phyloP scores from a whole-genome alignment of 768 basidiomycete genomes.

The Tubosaeta sp. region DNA sequence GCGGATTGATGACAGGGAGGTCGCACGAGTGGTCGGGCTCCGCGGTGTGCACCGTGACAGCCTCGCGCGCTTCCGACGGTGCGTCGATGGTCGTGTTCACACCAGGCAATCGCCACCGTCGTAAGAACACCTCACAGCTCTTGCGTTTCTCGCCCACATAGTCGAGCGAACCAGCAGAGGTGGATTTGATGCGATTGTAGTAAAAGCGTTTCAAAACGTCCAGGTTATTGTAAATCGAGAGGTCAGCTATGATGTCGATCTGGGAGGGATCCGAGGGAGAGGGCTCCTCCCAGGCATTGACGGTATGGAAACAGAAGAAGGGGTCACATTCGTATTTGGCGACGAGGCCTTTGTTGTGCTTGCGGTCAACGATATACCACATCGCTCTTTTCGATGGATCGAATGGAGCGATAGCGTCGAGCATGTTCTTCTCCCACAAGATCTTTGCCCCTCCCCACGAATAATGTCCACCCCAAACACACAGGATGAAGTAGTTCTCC shows the following conservation, averaged over 20 bases:
- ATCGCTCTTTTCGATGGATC: slow-evolving; percentile 24
- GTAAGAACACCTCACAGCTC: slow-evolving; percentile 20
- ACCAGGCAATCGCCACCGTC: slow-evolving; percentile 30
- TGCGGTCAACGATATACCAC: slow-evolving; percentile 39
- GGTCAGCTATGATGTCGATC: slow-evolving; percentile 33
- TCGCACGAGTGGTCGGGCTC: slow-evolving; percentile 30
- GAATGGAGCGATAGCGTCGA: slow-evolving; percentile 32
- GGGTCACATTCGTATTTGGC: slow-evolving; percentile 34
- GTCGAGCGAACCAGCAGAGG: slow-evolving; percentile 23
- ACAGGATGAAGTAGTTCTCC: slow-evolving; percentile 34
- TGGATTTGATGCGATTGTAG: slow-evolving; percentile 26
- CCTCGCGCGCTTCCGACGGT: slow-evolving; percentile 14
- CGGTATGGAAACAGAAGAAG: slow-evolving; percentile 38
- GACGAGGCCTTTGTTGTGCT: slow-evolving; percentile 32
- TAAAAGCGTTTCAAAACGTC: slow-evolving; percentile 31
- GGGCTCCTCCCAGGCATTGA: slow-evolving; percentile 37
- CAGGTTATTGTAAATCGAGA: slow-evolving; percentile 32
- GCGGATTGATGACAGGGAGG: slow-evolving; percentile 34
- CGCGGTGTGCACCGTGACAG: slow-evolving; percentile 18
- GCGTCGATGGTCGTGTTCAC: slow-evolving; percentile 17
- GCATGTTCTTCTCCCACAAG: slow-evolving; percentile 29
- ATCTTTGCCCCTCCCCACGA: slow-evolving; percentile 28
- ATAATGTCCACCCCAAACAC: slow-evolving; percentile 32
- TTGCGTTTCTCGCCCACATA: slow-evolving; percentile 20
- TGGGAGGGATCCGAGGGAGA: slow-evolving; percentile 21